A percentile compares a stretch with the other conserved stretches of the same genome.
These are phyloP conservation scores for Paspalum notatum DNA, from an alignment of 176 grass and related monocot genomes.

Conservation along the genomic window DNA sequence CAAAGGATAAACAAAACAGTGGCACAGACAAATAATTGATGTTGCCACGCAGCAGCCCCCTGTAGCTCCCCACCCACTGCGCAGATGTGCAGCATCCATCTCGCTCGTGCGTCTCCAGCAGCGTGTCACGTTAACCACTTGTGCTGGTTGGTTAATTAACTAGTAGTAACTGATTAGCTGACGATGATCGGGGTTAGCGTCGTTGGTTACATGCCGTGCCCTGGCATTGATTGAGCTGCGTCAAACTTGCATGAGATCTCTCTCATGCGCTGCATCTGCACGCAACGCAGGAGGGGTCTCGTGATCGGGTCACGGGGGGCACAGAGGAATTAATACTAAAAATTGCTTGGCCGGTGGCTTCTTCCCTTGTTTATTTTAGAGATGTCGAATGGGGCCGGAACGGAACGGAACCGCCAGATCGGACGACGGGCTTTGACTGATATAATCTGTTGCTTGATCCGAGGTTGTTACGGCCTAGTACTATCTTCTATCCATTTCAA, in stretches of 20 bases:
- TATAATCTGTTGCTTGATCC: constrained; percentile 30
- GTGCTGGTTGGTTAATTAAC: not conserved
- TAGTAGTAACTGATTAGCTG: not conserved
- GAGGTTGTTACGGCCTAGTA: not conserved
- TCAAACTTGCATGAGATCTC: not conserved
- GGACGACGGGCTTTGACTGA: not conserved
- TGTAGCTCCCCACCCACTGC: no score
- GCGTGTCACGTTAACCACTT: not conserved
- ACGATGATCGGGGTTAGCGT: not conserved
- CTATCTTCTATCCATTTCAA: not conserved
- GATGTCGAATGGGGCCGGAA: no score
- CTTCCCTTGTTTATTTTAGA: not conserved
- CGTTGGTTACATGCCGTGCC: not conserved
- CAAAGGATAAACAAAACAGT: no score
- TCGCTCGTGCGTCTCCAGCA: no score
- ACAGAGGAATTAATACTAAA: not conserved
- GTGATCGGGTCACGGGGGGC: constrained; percentile 8
- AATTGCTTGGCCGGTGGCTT: not conserved
- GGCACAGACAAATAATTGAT: no score
- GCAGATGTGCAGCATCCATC: no score
- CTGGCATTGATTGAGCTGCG: not conserved
- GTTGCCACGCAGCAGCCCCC: no score
- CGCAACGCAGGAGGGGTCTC: not conserved
- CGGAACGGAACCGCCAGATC: not conserved
- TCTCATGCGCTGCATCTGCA: no score